phyloP scores from a whole-genome alignment of 345 rosid genomes.

The Aquilaria sinensis region DNA sequence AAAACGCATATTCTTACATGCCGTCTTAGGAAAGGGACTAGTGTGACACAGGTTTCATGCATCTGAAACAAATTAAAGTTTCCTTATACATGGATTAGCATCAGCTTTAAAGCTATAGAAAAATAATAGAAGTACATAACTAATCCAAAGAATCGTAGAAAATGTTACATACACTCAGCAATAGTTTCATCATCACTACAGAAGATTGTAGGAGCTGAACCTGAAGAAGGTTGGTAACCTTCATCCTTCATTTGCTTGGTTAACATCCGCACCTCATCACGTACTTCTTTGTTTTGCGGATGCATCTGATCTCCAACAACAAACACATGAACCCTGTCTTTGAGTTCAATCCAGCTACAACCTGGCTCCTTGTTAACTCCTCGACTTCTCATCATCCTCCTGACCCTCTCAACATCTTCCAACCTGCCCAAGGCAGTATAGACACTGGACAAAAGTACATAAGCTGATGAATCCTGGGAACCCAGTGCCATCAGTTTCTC shows the following conservation, averaged over 20 bases:
- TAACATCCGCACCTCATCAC: conserved; percentile 28
- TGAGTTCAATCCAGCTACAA: conserved; percentile 66
- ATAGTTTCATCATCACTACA: conserved; percentile 1
- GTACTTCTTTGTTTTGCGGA: conserved; percentile 37
- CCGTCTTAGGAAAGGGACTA: too few species aligned
- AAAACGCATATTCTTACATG: too few species aligned
- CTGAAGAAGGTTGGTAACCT: conserved; percentile 24
- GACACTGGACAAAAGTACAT: conserved; percentile 46
- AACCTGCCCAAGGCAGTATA: conserved; percentile 47
- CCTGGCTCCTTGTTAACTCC: conserved; percentile 69
- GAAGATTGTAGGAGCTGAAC: conserved; percentile 13
- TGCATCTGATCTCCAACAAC: conserved; percentile 59
- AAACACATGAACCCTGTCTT: conserved; percentile 43
- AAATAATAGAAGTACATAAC: too few species aligned
- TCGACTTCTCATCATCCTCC: conserved; percentile 44
- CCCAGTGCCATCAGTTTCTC: conserved; percentile 70
- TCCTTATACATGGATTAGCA: too few species aligned
- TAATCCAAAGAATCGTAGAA: not conserved
- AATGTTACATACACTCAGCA: not conserved
- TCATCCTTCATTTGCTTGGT: conserved; percentile 57
- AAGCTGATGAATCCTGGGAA: conserved; percentile 65
- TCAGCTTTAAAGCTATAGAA: too few species aligned
- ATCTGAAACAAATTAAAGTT: too few species aligned
- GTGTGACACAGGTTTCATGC: too few species aligned
- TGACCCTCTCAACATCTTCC: conserved; percentile 49